Evolutionary conservation across 2,329 filamentous ascomycete genomes (phyloP), one percentile per base, ranked within the genome.

Genomic region (Calonectria hongkongensis): DNA sequence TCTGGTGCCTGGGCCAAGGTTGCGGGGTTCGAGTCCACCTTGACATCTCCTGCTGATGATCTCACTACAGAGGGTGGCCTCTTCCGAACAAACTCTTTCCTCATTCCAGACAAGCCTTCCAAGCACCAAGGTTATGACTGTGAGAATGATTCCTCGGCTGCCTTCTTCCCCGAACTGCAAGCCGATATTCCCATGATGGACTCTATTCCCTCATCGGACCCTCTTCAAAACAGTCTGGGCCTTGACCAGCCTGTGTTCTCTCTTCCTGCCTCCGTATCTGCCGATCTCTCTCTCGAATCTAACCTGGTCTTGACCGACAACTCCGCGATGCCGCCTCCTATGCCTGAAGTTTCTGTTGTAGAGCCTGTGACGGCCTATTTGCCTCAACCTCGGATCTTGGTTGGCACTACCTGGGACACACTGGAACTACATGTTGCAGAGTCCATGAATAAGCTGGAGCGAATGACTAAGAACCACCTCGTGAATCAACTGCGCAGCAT

Each of bases 11-110:
- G 87, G 83, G 85, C 85, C 13, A 82, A 84, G 74, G 81, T 78
- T 18, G 84, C 85, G 12, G 84, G 81, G 3, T 79, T 85, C 41
- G 84, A 88, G 66, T 87, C 87, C 1, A 81, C 81, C 67, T 79
- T 88, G 75, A 86, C 86, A 7, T 89, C 88, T 21, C 87, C 88
- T 1, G 82, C 85, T 39, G 87, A 86, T 47, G 83, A 83, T 27
- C 80, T 85, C 33, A 74, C 82, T 36, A 84, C 82, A 65, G 80
- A 83, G 10, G 80, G 80, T 47, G 82, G 82, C 69, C 73, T 79
- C 68, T 73, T 85, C 68, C 79, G 76, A 36, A 63, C 64, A 30
- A 69, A 79, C 71, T 74, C 76, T 54, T 79, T 78, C 70, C 71
- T 76, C 45, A 60, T 75, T 43, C 75, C 73, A 43, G 71, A 63